phyloP scores from a whole-genome alignment of 208 protist species.

The Trypanosoma platydactyli region DNA sequence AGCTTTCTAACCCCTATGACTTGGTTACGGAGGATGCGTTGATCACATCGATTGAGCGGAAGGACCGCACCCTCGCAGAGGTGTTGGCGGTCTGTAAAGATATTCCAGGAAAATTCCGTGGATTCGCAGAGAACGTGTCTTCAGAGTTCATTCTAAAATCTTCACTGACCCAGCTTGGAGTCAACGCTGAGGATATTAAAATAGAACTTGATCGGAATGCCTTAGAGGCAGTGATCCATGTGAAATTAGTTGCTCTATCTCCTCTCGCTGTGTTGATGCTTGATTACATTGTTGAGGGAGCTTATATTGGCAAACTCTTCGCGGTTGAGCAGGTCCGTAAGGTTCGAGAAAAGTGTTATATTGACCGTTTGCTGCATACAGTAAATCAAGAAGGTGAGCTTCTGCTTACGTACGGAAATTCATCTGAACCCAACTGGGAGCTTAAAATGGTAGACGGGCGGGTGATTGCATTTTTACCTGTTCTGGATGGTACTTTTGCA shows the following conservation, averaged over 20 bases:
- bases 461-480: slow-evolving; percentile 82
- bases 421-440: slow-evolving; percentile 64
- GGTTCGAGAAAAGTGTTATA: slow-evolving; percentile 75
- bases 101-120: slow-evolving; percentile 83
- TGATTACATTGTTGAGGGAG: slow-evolving; percentile 74
- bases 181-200: slow-evolving; percentile 70
- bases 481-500: slow-evolving; percentile 75
- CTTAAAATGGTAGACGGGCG: slow-evolving; percentile 79
- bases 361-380: slow-evolving; percentile 65
- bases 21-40: slow-evolving; percentile 70
- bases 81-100: slow-evolving; percentile 39
- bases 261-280: slow-evolving; percentile 86
- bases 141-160: slow-evolving; percentile 86
- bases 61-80: slow-evolving; percentile 32
- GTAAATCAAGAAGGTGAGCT: slow-evolving; percentile 70
- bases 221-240: slow-evolving; percentile 40
- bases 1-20: slow-evolving; percentile 73
- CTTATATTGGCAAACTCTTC: slow-evolving; percentile 90
- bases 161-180: slow-evolving; percentile 88
- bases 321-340: slow-evolving; percentile 67
- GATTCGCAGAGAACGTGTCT: slow-evolving; percentile 50
- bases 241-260: slow-evolving; percentile 73
- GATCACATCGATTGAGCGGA: slow-evolving; percentile 42
- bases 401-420: slow-evolving; percentile 73
- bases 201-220: slow-evolving; percentile 53